phyloP scores from a whole-genome alignment of 495 filamentous ascomycete species.

The Talaromyces nanjingensis region DNA sequence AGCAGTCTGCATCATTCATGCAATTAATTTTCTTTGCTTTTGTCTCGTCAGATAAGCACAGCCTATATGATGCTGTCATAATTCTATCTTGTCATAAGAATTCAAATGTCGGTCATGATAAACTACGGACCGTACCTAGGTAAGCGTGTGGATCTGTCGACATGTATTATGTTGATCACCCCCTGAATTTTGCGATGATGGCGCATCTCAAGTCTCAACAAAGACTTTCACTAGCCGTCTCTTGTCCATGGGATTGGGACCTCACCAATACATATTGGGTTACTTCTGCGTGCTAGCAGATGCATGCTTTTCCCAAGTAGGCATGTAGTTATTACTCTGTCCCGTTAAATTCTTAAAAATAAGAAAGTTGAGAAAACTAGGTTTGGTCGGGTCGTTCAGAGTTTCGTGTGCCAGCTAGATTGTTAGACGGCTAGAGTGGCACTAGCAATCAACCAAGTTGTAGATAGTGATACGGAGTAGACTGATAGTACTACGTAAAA shows the following conservation, averaged over 20 bases:
- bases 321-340: background rate
- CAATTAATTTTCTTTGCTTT: background rate
- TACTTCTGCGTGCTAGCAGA: background rate
- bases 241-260: background rate
- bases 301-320: background rate
- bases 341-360: background rate
- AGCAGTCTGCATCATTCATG: background rate
- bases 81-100: background rate
- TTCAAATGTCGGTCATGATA: background rate
- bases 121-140: background rate
- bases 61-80: background rate
- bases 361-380: background rate
- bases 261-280: background rate
- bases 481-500: too few relatives aligned
- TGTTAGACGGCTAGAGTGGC: background rate
- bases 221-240: background rate
- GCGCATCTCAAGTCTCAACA: background rate
- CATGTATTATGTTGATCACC: background rate
- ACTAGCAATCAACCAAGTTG: background rate
- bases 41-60: background rate
- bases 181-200: background rate
- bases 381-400: background rate
- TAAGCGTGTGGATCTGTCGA: background rate
- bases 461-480: too few relatives aligned
- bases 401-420: background rate